Evolutionary conservation across 306 rosid species (phyloP).

Genomic region (Trichosanthes truncata): DNA sequence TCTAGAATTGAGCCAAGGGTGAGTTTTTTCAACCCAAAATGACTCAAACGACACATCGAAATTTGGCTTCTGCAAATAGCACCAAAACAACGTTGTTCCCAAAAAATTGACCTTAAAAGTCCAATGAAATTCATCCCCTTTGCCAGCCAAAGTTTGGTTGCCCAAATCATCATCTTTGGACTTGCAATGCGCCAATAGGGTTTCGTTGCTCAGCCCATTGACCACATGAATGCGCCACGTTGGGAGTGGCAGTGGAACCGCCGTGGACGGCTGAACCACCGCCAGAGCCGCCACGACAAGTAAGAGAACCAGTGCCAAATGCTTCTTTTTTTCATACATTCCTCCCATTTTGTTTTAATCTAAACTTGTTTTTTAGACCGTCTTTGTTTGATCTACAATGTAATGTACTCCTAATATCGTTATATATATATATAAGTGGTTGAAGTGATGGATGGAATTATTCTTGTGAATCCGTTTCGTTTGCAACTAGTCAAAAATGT

Average conservation of each 20-base stretch:
- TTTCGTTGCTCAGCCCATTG: neutral
- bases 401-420: no score
- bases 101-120: neutral
- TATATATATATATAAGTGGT: no score
- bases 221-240: conserved; percentile 4
- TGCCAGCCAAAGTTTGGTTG: neutral
- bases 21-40: neutral
- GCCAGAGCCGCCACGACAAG: neutral
- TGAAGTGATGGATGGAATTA: neutral
- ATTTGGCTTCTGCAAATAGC: neutral
- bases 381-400: neutral
- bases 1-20: conserved; percentile 1
- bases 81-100: conserved; percentile 7
- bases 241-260: neutral
- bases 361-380: neutral
- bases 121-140: neutral
- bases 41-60: neutral
- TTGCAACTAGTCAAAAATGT: neutral
- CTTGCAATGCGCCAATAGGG: neutral
- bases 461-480: neutral
- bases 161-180: conserved; percentile 17
- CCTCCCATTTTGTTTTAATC: neutral
- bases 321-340: neutral
- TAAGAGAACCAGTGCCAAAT: neutral
- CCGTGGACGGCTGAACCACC: neutral